phyloP scores from a whole-genome alignment of 352 stramenopile genomes.

The Pythium coloratum region DNA sequence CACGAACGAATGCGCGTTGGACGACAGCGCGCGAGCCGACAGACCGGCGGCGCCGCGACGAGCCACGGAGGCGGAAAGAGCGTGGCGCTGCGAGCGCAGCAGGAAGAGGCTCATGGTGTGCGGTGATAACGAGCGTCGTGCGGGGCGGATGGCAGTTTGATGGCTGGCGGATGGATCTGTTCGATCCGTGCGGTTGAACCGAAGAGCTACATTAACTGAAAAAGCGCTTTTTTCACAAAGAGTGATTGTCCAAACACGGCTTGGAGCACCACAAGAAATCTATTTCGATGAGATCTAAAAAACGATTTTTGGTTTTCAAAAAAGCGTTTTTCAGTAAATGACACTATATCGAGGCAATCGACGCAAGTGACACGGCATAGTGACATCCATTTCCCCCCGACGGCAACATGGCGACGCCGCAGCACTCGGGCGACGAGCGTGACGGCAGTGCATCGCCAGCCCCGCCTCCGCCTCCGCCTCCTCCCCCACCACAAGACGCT shows the following conservation, averaged over 20 bases:
- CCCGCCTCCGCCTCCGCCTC: constrained; percentile 14
- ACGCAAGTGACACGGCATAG: neutral
- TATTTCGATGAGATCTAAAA: constrained; percentile 9
- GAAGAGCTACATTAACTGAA: neutral
- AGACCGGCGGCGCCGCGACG: neutral
- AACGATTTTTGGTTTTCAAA: constrained; percentile 11
- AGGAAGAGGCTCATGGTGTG: constrained; percentile 23
- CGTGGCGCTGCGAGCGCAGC: constrained; percentile 8
- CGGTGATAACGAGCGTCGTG: neutral
- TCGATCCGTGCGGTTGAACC: constrained; percentile 11
- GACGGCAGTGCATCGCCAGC: constrained; percentile 7
- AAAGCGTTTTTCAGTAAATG: constrained; percentile 1
- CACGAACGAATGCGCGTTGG: constrained; percentile 60
- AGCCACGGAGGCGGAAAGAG: constrained; percentile 10
- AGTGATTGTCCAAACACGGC: constrained; percentile 24
- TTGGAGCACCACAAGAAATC: constrained; percentile 15
- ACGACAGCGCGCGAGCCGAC: constrained; percentile 40
- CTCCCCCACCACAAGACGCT: constrained; percentile 8
- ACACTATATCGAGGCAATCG: neutral
- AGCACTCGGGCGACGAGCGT: constrained; percentile 6
- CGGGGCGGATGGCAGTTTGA: neutral
- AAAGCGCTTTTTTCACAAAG: constrained; percentile 22
- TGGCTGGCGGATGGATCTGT: constrained; percentile 8
- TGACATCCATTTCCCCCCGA: constrained; percentile 5
- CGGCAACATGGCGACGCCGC: constrained; percentile 4